Conservation (phyloP, 805 yeast species). For the Starmerella khaoyaiensis region DNA sequence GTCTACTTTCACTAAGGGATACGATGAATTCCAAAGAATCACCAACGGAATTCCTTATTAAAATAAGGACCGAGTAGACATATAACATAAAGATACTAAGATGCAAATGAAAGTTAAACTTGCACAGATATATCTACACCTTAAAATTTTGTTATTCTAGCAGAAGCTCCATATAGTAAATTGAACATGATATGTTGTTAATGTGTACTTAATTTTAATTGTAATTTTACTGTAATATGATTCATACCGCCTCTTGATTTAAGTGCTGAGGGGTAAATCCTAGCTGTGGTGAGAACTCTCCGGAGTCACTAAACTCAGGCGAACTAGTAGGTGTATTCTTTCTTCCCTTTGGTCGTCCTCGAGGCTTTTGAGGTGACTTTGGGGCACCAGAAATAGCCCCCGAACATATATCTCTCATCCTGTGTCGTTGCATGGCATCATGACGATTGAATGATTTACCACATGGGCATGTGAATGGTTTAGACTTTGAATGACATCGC, state of each 20-base stretch:
- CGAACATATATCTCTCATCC: constrained; percentile 63
- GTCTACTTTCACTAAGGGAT: constrained; percentile 80
- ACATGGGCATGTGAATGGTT: constrained; percentile 64
- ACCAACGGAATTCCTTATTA: constrained; percentile 95
- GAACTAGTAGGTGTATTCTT: constrained; percentile 8
- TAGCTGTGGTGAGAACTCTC: neutral
- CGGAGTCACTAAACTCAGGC: too few species aligned
- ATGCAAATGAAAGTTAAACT: neutral
- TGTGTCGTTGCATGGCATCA: constrained; percentile 77
- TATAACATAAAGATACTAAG: neutral
- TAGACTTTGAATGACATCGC: constrained; percentile 67
- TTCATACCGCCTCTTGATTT: too few species aligned
- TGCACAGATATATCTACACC: neutral
- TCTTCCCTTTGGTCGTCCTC: constrained; percentile 17
- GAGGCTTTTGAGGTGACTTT: constrained; percentile 14
- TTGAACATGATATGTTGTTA: too few species aligned
- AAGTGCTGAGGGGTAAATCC: too few species aligned
- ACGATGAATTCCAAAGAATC: constrained; percentile 91
- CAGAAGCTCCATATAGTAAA: too few species aligned
- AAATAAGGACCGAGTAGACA: constrained; percentile 1
- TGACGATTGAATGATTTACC: constrained; percentile 87
- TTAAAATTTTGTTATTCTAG: too few species aligned
- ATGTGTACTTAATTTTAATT: too few species aligned
- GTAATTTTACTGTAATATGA: too few species aligned
- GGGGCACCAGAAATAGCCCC: constrained; percentile 42